Evolutionary conservation across 345 rosid species (phyloP), one percentile per base, ranked within the genome.

Genomic region (Rhizophora apiculata): DNA sequence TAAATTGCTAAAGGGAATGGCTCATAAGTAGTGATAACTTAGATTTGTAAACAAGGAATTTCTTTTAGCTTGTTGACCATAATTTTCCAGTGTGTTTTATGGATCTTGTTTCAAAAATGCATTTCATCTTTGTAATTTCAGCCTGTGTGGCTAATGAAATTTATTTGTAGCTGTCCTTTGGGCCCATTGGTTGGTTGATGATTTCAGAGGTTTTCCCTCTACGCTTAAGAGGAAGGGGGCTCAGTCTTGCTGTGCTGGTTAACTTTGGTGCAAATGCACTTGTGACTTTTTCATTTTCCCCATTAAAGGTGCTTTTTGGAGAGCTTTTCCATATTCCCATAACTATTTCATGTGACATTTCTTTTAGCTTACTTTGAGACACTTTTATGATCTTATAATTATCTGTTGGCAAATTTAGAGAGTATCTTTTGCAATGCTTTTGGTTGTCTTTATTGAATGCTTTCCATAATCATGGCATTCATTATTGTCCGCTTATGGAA

Each of bases 151-250:
- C 64, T 74, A 67, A 73, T 59, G 2, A 65, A 51, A 72, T 67
- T 66, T 52, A 70, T 63, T 72, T 82, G 87, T 90, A 93, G 98
- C 70, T 93, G 74, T 93, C 97, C 8, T 93, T 93, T 84, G 98
- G 97, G 71, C 98, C 98, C 56, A 93, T 93, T 58, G 96, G 98
- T 60, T 93, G 98, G 98, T 87, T 93, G 82, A 89, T 93, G 91
- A 93, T 93, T 73, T 93, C 98, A 0, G 97, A 93, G 89, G 36
- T 93, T 62, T 93, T 91, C 48, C 98, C 98, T 19, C 76, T 93
- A 62, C 90, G 93, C 37, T 71, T 86, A 67, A 84, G 98, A 82
- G 98, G 98, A 31, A 79, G 89, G 78, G 97, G 92, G 68, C 97
- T 93, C 54, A 72, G 98, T 68, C 58, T 93, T 62, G 98, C 98